phyloP scores from a whole-genome alignment of 345 rosid species.

The Syzygium aqueum region DNA sequence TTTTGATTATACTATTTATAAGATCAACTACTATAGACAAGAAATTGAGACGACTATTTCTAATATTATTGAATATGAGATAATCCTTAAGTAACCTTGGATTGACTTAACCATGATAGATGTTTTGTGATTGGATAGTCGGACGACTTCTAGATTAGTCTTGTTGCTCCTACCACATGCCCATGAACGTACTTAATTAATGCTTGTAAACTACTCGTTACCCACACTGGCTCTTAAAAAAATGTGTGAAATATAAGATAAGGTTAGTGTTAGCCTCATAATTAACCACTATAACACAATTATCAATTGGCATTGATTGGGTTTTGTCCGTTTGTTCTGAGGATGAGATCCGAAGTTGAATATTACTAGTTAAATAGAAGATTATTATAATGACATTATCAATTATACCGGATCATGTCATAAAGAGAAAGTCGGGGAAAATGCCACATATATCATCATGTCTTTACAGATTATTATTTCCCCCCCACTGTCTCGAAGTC shows the following conservation, averaged over 20 bases:
- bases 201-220: not conserved
- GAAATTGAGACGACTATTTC: not conserved
- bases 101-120: not conserved
- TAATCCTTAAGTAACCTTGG: not conserved
- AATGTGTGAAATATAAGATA: not conserved
- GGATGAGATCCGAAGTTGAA: constrained; percentile 4
- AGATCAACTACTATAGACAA: not conserved
- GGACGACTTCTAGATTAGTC: not conserved
- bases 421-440: constrained; percentile 17
- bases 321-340: not conserved
- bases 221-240: not conserved
- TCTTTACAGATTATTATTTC: not conserved
- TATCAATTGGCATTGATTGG: not conserved
- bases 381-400: not conserved
- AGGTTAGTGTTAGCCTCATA: not conserved
- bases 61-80: not conserved
- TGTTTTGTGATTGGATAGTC: not conserved
- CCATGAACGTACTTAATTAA: not conserved
- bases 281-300: not conserved
- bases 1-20: not conserved
- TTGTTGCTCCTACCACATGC: not conserved
- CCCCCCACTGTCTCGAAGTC: not conserved
- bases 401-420: constrained; percentile 26
- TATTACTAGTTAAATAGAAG: constrained; percentile 2
- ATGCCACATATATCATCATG: not conserved